These are phyloP conservation scores for Daldinia loculata DNA, from an alignment of 495 filamentous ascomycete species.

Conservation along the genomic window DNA sequence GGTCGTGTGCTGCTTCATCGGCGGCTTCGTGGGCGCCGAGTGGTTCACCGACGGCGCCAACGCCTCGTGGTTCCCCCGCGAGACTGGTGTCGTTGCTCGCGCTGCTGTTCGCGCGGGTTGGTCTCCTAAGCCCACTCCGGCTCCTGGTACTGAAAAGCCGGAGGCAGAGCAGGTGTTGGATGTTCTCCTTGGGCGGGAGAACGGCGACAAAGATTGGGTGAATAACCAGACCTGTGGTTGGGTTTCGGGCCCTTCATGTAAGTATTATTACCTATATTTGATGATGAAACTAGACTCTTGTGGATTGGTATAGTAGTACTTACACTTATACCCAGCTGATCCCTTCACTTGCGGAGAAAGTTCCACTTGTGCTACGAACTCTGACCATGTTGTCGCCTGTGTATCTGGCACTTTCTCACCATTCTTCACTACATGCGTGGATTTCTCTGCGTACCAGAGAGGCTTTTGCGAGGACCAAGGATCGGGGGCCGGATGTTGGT, in stretches of 20 bases:
- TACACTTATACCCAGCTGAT: not conserved
- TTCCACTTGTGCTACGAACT: conserved; percentile 45
- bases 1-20: conserved; percentile 18
- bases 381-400: conserved; percentile 48
- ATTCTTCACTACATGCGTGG: conserved; percentile 50
- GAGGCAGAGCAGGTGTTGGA: conserved; percentile 30
- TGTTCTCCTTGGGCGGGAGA: conserved; percentile 19
- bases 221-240: conserved; percentile 52
- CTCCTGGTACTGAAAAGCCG: conserved; percentile 10
- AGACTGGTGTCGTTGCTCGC: conserved; percentile 17
- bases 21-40: conserved; percentile 30
- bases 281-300: not conserved
- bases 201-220: conserved; percentile 30
- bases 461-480: conserved; percentile 39
- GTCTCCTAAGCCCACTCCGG: conserved; percentile 43
- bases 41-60: conserved; percentile 12
- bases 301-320: not conserved
- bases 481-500: conserved; percentile 53
- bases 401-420: conserved; percentile 24
- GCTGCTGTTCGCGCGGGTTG: conserved; percentile 17
- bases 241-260: conserved; percentile 44
- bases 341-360: not conserved
- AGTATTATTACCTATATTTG: conserved; percentile 21
- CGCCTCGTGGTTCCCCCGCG: conserved; percentile 9
- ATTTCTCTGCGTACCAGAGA: conserved; percentile 42